Evolutionary conservation across 371 early-diverging fungal species (phyloP).

Genomic region (Haplosporangium sp.): DNA sequence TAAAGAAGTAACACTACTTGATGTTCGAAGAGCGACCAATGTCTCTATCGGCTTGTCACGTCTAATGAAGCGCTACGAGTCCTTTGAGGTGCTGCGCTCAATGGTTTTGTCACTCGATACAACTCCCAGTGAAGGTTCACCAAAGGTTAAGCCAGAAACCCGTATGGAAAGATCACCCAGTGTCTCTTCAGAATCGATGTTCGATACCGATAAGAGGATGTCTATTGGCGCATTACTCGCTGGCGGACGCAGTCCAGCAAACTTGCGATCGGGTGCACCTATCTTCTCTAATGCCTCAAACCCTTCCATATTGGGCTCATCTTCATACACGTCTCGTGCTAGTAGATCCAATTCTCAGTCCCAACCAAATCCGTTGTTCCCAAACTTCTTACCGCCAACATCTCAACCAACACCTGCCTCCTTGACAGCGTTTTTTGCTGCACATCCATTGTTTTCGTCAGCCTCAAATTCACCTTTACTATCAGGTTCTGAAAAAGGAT

Average conservation of each 20-base stretch:
- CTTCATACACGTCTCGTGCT: background rate
- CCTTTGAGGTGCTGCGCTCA: conserved; percentile 33
- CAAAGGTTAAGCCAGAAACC: background rate
- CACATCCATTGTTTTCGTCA: conserved; percentile 40
- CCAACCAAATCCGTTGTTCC: background rate
- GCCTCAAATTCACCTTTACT: conserved; percentile 11
- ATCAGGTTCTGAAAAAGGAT: conserved; percentile 2
- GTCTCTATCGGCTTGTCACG: conserved; percentile 49
- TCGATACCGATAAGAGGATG: background rate
- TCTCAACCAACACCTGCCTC: background rate
- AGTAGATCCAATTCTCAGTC: conserved; percentile 4
- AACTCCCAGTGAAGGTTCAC: background rate
- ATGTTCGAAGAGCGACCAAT: conserved; percentile 43
- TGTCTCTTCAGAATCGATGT: background rate
- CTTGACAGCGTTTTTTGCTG: conserved; percentile 4
- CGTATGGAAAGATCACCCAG: background rate
- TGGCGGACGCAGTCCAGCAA: conserved; percentile 1
- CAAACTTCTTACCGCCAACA: background rate
- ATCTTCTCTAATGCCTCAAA: conserved; percentile 21
- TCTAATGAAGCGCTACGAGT: conserved; percentile 43
- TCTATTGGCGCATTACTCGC: conserved; percentile 1
- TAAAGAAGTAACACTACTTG: conserved; percentile 34
- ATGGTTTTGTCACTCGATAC: conserved; percentile 38
- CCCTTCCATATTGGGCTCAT: background rate
- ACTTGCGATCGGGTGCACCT: conserved; percentile 10